A percentile compares a stretch with the other conserved stretches of the same genome.
Evolutionary conservation across 169 alveolate genomes (phyloP).

Genomic region (Cryptosporidium bovis): DNA sequence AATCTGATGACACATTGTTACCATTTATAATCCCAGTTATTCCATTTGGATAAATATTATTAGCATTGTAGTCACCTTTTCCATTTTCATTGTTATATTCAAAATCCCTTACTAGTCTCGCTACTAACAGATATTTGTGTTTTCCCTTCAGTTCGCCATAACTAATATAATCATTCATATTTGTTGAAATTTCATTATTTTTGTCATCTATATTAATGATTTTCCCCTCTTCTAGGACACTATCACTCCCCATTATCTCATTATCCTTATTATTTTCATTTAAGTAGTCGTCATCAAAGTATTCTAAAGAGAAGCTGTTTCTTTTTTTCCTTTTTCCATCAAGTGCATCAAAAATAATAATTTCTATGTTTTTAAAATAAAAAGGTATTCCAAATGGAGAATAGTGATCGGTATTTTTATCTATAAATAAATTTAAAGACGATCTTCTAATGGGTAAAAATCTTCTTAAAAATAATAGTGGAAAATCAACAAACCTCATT

Average conservation of each 20-base stretch:
- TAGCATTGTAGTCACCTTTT: too few relatives aligned
- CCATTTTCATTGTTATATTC: too few relatives aligned
- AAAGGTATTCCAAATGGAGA: conserved; percentile 78
- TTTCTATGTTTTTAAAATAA: conserved; percentile 73
- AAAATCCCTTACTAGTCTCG: conserved; percentile 4
- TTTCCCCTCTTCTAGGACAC: background rate
- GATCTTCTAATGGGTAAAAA: conserved; percentile 75
- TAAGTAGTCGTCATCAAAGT: background rate
- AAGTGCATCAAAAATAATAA: conserved; percentile 75
- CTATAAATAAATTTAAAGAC: conserved; percentile 76
- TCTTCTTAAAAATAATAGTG: conserved; percentile 74
- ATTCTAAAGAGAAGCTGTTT: background rate
- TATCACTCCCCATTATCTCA: background rate
- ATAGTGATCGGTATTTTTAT: conserved; percentile 75
- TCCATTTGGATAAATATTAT: background rate
- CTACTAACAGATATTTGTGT: conserved; percentile 11
- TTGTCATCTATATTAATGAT: background rate
- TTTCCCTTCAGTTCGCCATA: conserved; percentile 10
- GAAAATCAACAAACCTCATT: conserved; percentile 75
- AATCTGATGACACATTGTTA: background rate
- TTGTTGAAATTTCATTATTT: too few relatives aligned
- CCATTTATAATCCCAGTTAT: background rate
- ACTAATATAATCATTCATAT: background rate
- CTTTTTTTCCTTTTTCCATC: conserved; percentile 62
- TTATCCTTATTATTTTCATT: background rate